Base-by-base conservation (phyloP, 2,329 filamentous ascomycete genomes). In the Cryoendolithus antarcticus region DNA sequence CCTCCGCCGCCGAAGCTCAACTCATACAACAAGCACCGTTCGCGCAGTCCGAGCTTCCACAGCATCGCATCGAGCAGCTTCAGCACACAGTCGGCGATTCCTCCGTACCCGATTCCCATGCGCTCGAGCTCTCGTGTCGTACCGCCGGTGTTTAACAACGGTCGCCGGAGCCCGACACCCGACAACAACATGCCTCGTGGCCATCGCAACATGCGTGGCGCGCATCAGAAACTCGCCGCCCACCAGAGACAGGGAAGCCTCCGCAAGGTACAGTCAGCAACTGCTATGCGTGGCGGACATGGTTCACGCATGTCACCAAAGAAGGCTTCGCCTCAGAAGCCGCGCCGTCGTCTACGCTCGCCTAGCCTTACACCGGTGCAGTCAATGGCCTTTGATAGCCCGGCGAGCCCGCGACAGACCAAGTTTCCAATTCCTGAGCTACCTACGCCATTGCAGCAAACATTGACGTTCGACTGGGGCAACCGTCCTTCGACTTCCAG, bases 71-170 rank as follows among this genome's bases (percentile, higher is more conserved):
- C 59, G 29, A 62, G 59, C 42, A 55, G 44, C 35, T 47, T 49
- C 38, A 59, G 60, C 43, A 48, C 51, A 13, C 47, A 53, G 15
- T 53, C 59, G 10, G 58, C 47, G 9, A 42, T 62, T 38, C 88
- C 91, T 21, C 91, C 91, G 1, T 95, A 93, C 65, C 88, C 91
- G 0, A 93, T 98, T 5, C 91, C 91, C 0, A 80, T 80, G 3
- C 72, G 91, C 41, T 83, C 85, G 24, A 96, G 89, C 61, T 98
- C 88, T 4, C 77, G 86, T 43, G 79, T 81, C 35, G n/a, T 28
- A 52, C 72, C 80, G 13, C 74, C 77, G 1, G 80, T 73, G 48
- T 66, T 72, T 37, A 86, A 82, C 56, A 86, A 94, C 45, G 82
- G 82, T 3, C 79, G 77, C 31, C 73, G 77, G 46, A 94, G 85